Conservation (phyloP, 1,284 basidiomycete genomes). For the Leccinum angustisporum region DNA sequence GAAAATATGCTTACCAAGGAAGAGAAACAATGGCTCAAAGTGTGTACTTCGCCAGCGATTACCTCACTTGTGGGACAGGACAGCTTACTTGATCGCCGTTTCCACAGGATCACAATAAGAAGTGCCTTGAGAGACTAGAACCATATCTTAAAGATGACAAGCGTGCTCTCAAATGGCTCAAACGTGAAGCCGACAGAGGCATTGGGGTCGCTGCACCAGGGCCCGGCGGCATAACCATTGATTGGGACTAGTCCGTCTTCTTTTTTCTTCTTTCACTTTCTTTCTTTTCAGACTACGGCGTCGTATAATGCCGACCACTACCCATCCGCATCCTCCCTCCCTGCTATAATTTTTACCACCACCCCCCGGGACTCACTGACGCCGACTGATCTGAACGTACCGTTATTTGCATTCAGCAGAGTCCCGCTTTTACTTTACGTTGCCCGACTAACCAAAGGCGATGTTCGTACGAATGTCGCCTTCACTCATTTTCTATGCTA, state of each 20-base stretch:
- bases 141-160: conserved; percentile 78
- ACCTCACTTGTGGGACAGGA: not conserved
- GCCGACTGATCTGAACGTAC: conserved; percentile 7
- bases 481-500: conserved; percentile 18
- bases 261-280: not conserved
- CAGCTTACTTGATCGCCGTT: conserved; percentile 7
- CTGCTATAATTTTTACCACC: conserved; percentile 23
- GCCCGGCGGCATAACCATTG: conserved; percentile 67
- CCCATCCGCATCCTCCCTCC: conserved; percentile 3
- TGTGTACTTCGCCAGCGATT: conserved; percentile 29
- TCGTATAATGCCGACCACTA: not conserved
- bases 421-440: conserved; percentile 29
- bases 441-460: conserved; percentile 27
- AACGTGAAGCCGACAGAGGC: conserved; percentile 68
- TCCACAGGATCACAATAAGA: conserved; percentile 78
- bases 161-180: conserved; percentile 79
- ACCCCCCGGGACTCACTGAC: conserved; percentile 2
- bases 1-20: conserved; percentile 79
- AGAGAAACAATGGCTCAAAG: conserved; percentile 90
- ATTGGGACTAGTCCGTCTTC: conserved; percentile 58
- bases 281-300: conserved; percentile 7
- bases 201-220: conserved; percentile 62
- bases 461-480: conserved; percentile 23
- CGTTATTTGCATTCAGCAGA: conserved; percentile 13
- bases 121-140: conserved; percentile 68